These are phyloP conservation scores for Dendrobium nobile DNA, from an alignment of 106 monocot species.

Conservation along the genomic window DNA sequence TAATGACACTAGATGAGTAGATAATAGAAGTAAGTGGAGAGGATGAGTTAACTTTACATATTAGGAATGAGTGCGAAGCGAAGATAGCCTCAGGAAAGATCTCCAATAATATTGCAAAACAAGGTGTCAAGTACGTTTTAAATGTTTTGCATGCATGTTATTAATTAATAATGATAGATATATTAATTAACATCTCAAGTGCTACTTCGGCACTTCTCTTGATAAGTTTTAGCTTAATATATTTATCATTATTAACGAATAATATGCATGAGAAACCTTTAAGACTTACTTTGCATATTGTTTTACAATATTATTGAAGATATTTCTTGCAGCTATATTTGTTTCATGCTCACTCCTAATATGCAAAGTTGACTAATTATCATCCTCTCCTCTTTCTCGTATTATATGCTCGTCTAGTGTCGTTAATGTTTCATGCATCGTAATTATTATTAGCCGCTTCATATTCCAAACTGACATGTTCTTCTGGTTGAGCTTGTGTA, in stretches of 20 bases:
- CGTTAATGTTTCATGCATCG: constrained; percentile 46
- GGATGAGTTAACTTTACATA: constrained; percentile 54
- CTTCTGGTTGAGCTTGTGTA: constrained; percentile 69
- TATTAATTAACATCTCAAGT: neutral
- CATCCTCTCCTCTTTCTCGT: constrained; percentile 34
- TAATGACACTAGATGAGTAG: constrained; percentile 66
- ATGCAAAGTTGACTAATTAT: constrained; percentile 24
- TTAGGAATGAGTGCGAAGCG: constrained; percentile 67
- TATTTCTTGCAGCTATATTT: constrained; percentile 63
- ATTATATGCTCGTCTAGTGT: constrained; percentile 59
- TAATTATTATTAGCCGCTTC: constrained; percentile 78
- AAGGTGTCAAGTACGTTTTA: constrained; percentile 52
- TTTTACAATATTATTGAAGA: constrained; percentile 66
- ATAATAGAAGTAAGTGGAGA: constrained; percentile 18
- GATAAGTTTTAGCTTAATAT: neutral
- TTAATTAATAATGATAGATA: neutral
- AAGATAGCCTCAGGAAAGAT: constrained; percentile 70
- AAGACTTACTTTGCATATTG: constrained; percentile 52
- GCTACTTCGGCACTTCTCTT: no score
- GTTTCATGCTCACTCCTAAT: constrained; percentile 76
- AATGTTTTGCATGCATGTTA: neutral
- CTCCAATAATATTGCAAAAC: constrained; percentile 62
- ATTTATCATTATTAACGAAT: neutral
- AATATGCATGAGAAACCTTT: neutral
- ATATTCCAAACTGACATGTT: constrained; percentile 90